A percentile compares a stretch with the other conserved stretches of the same genome.
These are phyloP conservation scores for Artemisia argyi DNA, from an alignment of 129 eudicot genomes.

Conservation along the genomic window DNA sequence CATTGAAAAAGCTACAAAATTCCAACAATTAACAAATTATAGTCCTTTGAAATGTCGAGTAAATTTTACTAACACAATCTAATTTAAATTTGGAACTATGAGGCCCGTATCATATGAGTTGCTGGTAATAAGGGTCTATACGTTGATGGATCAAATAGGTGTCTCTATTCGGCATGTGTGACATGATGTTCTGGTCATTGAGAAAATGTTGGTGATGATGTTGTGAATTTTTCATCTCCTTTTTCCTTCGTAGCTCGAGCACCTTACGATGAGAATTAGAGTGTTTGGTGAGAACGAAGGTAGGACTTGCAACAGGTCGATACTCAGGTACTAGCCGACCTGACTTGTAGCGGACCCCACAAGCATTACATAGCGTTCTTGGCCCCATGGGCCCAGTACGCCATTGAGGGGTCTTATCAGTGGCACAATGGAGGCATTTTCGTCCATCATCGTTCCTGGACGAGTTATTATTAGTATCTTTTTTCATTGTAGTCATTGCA, in stretches of 20 bases:
- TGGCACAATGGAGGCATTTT: conserved; percentile 75
- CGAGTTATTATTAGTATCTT: background rate
- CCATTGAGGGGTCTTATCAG: conserved; percentile 91
- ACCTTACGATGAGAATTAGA: conserved; percentile 91
- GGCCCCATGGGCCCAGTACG: conserved; percentile 90
- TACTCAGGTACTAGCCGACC: conserved; percentile 87
- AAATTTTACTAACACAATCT: background rate
- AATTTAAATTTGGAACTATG: background rate
- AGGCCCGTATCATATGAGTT: conserved; percentile 26
- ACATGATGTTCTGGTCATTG: conserved; percentile 45
- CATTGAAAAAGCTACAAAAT: background rate
- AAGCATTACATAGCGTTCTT: conserved; percentile 77
- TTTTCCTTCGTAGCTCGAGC: conserved; percentile 71
- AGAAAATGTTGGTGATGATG: conserved; percentile 28
- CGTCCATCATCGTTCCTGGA: conserved; percentile 42
- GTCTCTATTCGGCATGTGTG: conserved; percentile 39
- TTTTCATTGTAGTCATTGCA: background rate
- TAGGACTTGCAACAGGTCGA: conserved; percentile 89
- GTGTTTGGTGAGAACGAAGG: conserved; percentile 69
- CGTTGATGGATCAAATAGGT: conserved; percentile 70
- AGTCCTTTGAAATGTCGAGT: background rate
- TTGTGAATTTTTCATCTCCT: conserved; percentile 34
- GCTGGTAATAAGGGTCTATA: conserved; percentile 49
- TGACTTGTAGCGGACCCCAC: conserved; percentile 86
- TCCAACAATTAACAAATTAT: background rate